A percentile compares a stretch with the other conserved stretches of the same genome.
Evolutionary conservation across 2,329 filamentous ascomycete species (phyloP).

Genomic region (Graphium sp.): DNA sequence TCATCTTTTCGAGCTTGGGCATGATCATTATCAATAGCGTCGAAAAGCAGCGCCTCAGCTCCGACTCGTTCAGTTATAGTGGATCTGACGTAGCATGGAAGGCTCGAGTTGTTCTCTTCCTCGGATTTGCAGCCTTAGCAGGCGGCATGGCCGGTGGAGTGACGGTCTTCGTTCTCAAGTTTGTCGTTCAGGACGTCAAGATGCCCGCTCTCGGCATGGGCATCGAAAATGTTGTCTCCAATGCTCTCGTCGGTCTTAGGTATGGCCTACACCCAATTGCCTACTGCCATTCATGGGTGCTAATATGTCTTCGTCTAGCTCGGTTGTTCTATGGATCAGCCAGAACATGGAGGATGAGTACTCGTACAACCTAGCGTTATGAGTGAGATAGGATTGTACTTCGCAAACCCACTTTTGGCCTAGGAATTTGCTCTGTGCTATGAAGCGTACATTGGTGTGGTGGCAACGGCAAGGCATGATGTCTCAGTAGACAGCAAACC

Average conservation of each 20-base stretch:
- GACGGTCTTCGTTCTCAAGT: slow-evolving; percentile 52
- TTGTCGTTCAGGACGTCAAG: slow-evolving; percentile 34
- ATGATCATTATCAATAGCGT: slow-evolving; percentile 59
- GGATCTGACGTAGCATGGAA: slow-evolving; percentile 51
- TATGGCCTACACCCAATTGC: too few relatives aligned
- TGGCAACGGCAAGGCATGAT: too few relatives aligned
- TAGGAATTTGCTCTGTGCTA: too few relatives aligned
- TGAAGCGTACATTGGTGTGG: too few relatives aligned
- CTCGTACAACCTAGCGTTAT: slow-evolving; percentile 48
- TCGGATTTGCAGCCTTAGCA: slow-evolving; percentile 48
- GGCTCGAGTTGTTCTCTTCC: slow-evolving; percentile 49
- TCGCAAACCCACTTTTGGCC: too few relatives aligned
- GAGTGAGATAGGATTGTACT: slow-evolving; percentile 8
- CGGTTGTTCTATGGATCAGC: slow-evolving; percentile 49
- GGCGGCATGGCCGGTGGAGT: slow-evolving; percentile 54
- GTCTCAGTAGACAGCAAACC: too few relatives aligned
- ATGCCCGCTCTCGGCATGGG: slow-evolving; percentile 49
- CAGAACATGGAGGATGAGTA: slow-evolving; percentile 63
- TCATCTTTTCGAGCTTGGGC: slow-evolving; percentile 48
- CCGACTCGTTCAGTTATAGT: slow-evolving; percentile 45
- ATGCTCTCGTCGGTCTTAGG: slow-evolving; percentile 45
- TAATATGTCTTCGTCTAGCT: slow-evolving; percentile 23
- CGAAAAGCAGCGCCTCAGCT: slow-evolving; percentile 47
- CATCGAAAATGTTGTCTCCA: slow-evolving; percentile 48
- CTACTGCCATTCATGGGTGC: too few relatives aligned